Base-by-base conservation (phyloP, 345 rosid genomes). In the Eutrema japonicum region DNA sequence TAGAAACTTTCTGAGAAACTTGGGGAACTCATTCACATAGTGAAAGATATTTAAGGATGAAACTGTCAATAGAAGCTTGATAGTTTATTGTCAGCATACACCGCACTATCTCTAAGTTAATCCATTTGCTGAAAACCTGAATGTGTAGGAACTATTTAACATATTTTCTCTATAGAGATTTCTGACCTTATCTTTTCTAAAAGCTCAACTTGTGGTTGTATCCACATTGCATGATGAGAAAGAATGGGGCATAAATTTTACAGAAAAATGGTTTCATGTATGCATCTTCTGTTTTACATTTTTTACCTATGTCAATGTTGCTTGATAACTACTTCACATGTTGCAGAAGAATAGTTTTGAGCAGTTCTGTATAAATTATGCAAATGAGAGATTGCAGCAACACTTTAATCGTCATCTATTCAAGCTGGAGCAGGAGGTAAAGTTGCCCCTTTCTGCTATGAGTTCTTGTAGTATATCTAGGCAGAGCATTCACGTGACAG, bases 311-410 rank as follows among this genome's bases (percentile, higher is more conserved):
- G 26, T 61, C 40, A 55, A 38, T 47, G 4, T 60, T 57, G 70
- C 45, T 75, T 45, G 54, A 56, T 62, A 64, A 33, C 41, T 57
- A 16, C 32, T 76, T 76, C 16, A 74, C 52, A 64, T 51, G 79
- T 84, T 82, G 80, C 92, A 95, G 99, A 90, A 83, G 48, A 95
- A 95, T 83, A 95, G 99, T 79, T 95, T 95, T 78, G 98, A 95
- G 86, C 99, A 95, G 77, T 94, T 94, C 64, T 94, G 98, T 78
- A 94, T 94, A 76, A 94, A 94, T 76, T 94, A 94, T 85, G 98
- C 98, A 38, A 94, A 94, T 78, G 98, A 94, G 83, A 94, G 98
- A 83, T 72, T 94, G 82, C 98, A 95, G 81, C 99, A 95, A 77
- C 99, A 95, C 74, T 95, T 95, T 68, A 95, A 92, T 62, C 99